Base-by-base conservation (phyloP, 805 yeast species). In the Monosporozyma unispora region DNA sequence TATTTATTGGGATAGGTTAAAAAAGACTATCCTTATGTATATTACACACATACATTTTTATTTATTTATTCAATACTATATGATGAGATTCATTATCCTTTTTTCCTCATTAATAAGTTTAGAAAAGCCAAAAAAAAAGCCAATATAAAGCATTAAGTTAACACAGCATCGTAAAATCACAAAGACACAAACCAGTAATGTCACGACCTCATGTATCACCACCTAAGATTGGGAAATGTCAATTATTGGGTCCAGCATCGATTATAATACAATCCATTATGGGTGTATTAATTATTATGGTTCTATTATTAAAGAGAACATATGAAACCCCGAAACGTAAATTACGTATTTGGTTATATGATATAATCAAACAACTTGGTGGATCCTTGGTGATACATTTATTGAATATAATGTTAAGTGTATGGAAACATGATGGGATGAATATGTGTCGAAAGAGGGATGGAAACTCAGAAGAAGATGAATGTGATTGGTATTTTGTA, bases 401-500 rank as follows among this genome's bases (percentile, higher is more conserved):
- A 8, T 69, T 90, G 60, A 91, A 91, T 58, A 74, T 91, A 9
- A 64, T 79, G 12, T 69, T 87, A 42, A 84, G 96, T 37, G 76
- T 88, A 6, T 50, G 87, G 38, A 64, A 67, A 48, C 72, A 74
- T 51, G 33, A 18, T 28, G 22, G 18, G 9, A 9, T 23, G 27
- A 11, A 11, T 35, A 22, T 7, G 16, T 18, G 27, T 35, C 18
- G 29, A 2, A 21, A 25, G 6, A 29, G 31, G 18, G 23, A 52
- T 25, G 52, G 48, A 47, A 52, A 57, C 44, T 66, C 66, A 35
- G 76, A 70, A 35, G 78, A 76, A 45, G 82, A 82, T 53, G 95
- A 96, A 7, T 93, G 98, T 67, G 91, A 87, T 57, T 93, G 96
- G 93, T 91, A 93, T 70, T 91, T 91, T 61, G 71, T 93, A 48